Conservation (phyloP, 148 eudicot genomes). For the Rhododendron mucronatum region DNA sequence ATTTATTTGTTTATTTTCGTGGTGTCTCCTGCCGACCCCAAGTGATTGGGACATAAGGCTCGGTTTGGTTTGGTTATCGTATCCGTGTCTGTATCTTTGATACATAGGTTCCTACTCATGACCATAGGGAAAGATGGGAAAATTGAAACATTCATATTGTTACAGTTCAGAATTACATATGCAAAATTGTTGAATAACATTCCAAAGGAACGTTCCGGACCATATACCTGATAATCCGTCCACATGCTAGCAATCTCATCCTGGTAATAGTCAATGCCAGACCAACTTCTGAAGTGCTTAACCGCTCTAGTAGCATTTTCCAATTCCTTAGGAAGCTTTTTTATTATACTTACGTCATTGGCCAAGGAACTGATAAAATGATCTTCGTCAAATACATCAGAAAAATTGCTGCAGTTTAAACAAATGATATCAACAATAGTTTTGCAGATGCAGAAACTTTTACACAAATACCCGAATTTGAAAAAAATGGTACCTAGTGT, state of each 20-base stretch:
- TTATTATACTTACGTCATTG: slow-evolving; percentile 65
- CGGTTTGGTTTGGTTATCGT: too few relatives aligned
- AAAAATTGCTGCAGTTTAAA: slow-evolving; percentile 70
- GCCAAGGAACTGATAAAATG: slow-evolving; percentile 74
- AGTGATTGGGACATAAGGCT: too few relatives aligned
- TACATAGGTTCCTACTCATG: too few relatives aligned
- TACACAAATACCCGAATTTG: neutral
- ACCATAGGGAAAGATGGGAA: slow-evolving; percentile 1
- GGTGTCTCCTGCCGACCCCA: too few relatives aligned
- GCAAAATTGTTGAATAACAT: too few relatives aligned
- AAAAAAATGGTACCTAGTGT: slow-evolving; percentile 51
- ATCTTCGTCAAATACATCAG: slow-evolving; percentile 86
- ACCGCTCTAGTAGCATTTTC: slow-evolving; percentile 60
- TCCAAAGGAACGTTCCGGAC: neutral
- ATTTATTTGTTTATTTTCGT: too few relatives aligned
- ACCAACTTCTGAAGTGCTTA: slow-evolving; percentile 92
- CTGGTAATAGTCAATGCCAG: slow-evolving; percentile 77
- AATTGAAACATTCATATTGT: neutral
- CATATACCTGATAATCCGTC: slow-evolving; percentile 57
- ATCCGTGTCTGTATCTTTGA: too few relatives aligned
- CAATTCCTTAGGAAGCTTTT: slow-evolving; percentile 62
- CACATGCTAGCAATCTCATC: slow-evolving; percentile 82
- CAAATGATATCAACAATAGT: neutral
- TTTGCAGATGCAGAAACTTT: neutral
- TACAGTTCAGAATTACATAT: neutral